Conservation (phyloP, 2,329 filamentous ascomycete genomes). For the Penicillium corylophilum region DNA sequence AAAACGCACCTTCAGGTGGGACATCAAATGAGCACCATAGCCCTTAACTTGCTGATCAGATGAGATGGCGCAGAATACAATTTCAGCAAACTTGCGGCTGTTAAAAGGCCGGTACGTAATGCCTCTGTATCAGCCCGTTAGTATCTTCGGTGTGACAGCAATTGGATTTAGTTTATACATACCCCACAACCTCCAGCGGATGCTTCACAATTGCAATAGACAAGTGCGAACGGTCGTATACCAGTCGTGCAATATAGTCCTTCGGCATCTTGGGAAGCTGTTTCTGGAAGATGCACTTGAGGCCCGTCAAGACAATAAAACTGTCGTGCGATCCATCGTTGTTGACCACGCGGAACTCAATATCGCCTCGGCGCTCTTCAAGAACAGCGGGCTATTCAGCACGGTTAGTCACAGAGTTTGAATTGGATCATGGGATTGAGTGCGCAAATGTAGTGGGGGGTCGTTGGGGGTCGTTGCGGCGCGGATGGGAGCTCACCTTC, state of each 20-base stretch:
- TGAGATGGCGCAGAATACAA: constrained; percentile 96
- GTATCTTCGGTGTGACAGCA: not conserved
- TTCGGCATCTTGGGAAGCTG: constrained; percentile 99
- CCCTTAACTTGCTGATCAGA: constrained; percentile 98
- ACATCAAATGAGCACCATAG: constrained; percentile 97
- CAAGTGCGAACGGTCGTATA: constrained; percentile 94
- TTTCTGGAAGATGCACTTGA: constrained; percentile 98
- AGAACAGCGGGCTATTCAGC: constrained; percentile 71
- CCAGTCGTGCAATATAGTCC: constrained; percentile 94
- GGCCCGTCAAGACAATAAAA: constrained; percentile 87
- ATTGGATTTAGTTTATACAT: constrained; percentile 24
- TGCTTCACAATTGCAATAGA: constrained; percentile 98
- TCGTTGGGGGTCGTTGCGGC: not conserved
- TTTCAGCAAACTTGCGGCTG: constrained; percentile 89
- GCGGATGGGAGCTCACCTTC: constrained; percentile 58
- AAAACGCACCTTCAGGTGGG: constrained; percentile 73
- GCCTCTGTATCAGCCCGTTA: constrained; percentile 58
- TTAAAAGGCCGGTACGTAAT: constrained; percentile 97
- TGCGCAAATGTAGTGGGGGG: constrained; percentile 1
- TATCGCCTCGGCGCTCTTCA: constrained; percentile 90
- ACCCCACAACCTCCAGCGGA: constrained; percentile 83
- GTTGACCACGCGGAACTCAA: constrained; percentile 97
- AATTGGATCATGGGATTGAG: not conserved
- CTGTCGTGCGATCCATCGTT: constrained; percentile 88
- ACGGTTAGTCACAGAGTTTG: constrained; percentile 22